These are phyloP conservation scores for Synchytrium microbalum DNA, from an alignment of 371 early-diverging fungal genomes.

Conservation along the genomic window DNA sequence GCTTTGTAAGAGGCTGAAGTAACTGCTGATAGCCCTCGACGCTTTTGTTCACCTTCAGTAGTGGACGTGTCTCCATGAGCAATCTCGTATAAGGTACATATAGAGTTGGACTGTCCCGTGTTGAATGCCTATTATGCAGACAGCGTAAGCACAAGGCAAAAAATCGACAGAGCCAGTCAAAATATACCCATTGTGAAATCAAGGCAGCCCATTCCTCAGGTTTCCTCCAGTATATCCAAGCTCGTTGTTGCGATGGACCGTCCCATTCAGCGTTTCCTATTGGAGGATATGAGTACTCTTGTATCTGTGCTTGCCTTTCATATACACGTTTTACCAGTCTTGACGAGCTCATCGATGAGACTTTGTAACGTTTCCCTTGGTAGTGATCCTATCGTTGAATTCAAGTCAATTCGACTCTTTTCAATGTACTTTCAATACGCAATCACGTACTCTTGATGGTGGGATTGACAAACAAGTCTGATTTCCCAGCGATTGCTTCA, in stretches of 20 bases:
- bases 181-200: constrained; percentile 67
- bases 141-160: background rate
- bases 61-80: constrained; percentile 70
- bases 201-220: constrained; percentile 83
- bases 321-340: constrained; percentile 3
- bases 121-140: constrained; percentile 42
- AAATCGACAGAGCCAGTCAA: background rate
- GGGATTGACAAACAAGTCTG: constrained; percentile 58
- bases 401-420: constrained; percentile 20
- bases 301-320: background rate
- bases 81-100: constrained; percentile 77
- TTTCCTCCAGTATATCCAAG: constrained; percentile 74
- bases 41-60: constrained; percentile 45
- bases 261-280: constrained; percentile 73
- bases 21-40: constrained; percentile 15
- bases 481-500: constrained; percentile 37
- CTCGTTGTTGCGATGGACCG: constrained; percentile 44
- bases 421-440: background rate
- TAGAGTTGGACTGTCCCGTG: constrained; percentile 65
- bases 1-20: too few species aligned
- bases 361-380: constrained; percentile 10
- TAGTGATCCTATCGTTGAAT: constrained; percentile 13
- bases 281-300: background rate
- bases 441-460: constrained; percentile 46
- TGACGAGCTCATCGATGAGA: constrained; percentile 19